Conservation (phyloP, 2,329 filamentous ascomycete genomes). For the Lecanosticta acicola region DNA sequence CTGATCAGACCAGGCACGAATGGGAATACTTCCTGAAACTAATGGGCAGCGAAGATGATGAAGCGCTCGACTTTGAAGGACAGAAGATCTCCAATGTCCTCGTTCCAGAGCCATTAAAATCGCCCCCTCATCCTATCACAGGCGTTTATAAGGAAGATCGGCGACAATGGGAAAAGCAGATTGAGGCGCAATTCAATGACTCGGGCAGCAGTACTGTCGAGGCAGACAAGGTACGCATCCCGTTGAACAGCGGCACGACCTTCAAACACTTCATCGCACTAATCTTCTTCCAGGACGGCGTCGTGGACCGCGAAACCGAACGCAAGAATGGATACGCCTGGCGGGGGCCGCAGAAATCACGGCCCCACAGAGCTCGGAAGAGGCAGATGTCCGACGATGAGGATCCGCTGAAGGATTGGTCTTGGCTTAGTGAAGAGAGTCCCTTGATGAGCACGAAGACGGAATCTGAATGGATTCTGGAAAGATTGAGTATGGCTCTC, state of each 20-base stretch:
- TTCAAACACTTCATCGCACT: no score
- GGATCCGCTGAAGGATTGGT: conserved; percentile 49
- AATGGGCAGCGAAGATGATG: conserved; percentile 41
- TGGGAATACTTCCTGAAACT: conserved; percentile 48
- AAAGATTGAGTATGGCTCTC: conserved; percentile 55
- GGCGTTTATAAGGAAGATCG: background rate
- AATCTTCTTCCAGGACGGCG: no score
- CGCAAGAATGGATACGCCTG: conserved; percentile 12
- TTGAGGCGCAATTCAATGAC: background rate
- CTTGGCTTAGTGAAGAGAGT: conserved; percentile 65
- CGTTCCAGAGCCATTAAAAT: conserved; percentile 1
- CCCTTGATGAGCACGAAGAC: conserved; percentile 64
- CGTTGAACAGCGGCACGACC: no score
- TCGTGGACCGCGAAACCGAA: conserved; percentile 18
- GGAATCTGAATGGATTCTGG: conserved; percentile 69
- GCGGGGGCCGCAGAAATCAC: conserved; percentile 11
- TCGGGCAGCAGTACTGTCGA: background rate
- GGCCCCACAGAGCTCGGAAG: background rate
- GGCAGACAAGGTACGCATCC: no score
- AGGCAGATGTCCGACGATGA: conserved; percentile 11
- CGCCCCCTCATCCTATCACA: background rate
- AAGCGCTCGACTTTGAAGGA: conserved; percentile 25
- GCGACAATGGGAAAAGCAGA: background rate
- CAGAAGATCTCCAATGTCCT: conserved; percentile 9
- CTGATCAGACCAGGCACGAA: conserved; percentile 22